Percentiles rank a stretch among this genome's conserved stretches.
phyloP scores from a whole-genome alignment of 1,284 basidiomycete genomes.

The Trametes polyzona region DNA sequence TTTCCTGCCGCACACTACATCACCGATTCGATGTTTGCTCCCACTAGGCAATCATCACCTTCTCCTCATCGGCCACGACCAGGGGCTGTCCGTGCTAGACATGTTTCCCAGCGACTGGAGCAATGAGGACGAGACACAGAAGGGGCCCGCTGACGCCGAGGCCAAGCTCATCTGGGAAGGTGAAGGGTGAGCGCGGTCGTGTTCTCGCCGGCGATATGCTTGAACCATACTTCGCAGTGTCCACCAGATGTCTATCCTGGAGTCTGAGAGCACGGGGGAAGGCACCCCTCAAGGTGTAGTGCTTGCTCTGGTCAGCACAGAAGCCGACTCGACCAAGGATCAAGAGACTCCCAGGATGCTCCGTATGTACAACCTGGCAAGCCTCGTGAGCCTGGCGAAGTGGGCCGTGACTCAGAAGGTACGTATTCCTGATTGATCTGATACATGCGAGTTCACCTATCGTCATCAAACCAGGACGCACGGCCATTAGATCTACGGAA shows the following conservation, averaged over 20 bases:
- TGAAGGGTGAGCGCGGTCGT: constrained; percentile 58
- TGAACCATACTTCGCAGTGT: constrained; percentile 49
- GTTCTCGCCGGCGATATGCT: neutral
- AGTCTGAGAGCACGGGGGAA: constrained; percentile 63
- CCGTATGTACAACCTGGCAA: constrained; percentile 81
- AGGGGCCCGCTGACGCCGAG: constrained; percentile 71
- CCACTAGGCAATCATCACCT: constrained; percentile 66
- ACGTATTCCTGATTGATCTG: constrained; percentile 1
- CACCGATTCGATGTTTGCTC: constrained; percentile 71
- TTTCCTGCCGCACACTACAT: constrained; percentile 78
- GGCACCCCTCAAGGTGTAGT: constrained; percentile 73
- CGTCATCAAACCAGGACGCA: constrained; percentile 41
- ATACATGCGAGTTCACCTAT: neutral
- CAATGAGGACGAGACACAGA: constrained; percentile 50
- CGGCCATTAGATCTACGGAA: constrained; percentile 63
- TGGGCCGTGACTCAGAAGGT: constrained; percentile 74
- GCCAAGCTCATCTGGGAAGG: constrained; percentile 71
- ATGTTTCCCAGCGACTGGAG: constrained; percentile 73
- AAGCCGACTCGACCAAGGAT: constrained; percentile 49
- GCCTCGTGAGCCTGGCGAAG: constrained; percentile 71
- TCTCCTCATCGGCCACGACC: constrained; percentile 74
- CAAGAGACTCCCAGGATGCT: constrained; percentile 59
- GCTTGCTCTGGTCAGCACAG: constrained; percentile 69
- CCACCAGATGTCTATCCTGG: constrained; percentile 74
- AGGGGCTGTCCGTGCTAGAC: constrained; percentile 77